These are phyloP conservation scores for Apiotrichum laibachii DNA, from an alignment of 1,284 basidiomycete genomes.

Conservation along the genomic window DNA sequence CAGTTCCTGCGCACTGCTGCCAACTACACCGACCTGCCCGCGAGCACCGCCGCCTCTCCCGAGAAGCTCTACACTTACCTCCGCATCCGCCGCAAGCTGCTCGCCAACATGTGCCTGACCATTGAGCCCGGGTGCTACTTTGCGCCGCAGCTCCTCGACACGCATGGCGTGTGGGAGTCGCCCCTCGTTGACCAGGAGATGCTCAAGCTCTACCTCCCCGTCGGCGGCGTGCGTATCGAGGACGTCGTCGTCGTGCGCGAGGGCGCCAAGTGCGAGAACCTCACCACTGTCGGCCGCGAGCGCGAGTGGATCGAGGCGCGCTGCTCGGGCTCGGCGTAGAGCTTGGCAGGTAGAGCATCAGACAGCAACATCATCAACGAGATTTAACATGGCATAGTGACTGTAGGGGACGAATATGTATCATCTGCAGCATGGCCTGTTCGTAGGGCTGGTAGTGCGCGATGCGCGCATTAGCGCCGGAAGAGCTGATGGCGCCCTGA, in stretches of 20 bases:
- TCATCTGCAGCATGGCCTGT: no score
- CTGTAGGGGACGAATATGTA: no score
- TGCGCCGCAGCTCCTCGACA: conserved; percentile 68
- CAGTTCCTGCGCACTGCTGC: conserved; percentile 44
- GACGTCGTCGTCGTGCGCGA: conserved; percentile 75
- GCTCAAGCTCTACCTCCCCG: conserved; percentile 67
- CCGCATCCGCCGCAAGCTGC: conserved; percentile 67
- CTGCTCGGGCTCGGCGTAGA: conserved; percentile 60
- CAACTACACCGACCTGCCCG: conserved; percentile 32
- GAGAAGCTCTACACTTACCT: conserved; percentile 70
- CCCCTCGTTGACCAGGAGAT: conserved; percentile 68
- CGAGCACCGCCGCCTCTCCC: conserved; percentile 53
- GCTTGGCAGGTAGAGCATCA: no score
- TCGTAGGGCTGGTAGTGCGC: no score
- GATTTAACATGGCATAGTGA: no score
- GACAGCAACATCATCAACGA: no score
- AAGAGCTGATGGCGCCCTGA: no score
- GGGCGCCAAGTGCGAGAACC: conserved; percentile 63
- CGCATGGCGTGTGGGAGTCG: conserved; percentile 59
- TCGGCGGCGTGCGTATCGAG: conserved; percentile 87
- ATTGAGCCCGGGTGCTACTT: conserved; percentile 87
- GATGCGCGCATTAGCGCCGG: no score
- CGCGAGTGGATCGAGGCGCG: conserved; percentile 72
- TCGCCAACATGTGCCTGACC: conserved; percentile 72
- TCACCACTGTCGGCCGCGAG: conserved; percentile 76